phyloP scores from a whole-genome alignment of 192 early-diverging fungal species.

The Kappamyces sp. region DNA sequence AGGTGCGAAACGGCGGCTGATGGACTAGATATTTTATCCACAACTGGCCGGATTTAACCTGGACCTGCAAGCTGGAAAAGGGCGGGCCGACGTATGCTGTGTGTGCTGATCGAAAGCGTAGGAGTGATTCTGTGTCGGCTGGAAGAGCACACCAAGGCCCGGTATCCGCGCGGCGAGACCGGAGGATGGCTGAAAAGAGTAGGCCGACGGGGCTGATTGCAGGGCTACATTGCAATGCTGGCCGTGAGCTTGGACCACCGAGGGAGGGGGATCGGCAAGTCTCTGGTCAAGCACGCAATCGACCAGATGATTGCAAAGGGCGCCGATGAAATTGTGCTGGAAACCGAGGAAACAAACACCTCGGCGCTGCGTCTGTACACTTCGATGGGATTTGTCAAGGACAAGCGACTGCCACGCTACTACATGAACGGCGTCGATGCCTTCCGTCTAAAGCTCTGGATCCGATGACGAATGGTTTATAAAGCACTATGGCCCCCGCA shows the following conservation, averaged over 20 bases:
- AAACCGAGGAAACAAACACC: conserved; percentile 83
- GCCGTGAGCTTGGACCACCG: conserved; percentile 79
- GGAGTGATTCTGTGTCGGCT: conserved; percentile 89
- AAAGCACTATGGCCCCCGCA: background rate
- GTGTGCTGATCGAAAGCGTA: conserved; percentile 45
- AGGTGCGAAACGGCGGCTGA: conserved; percentile 49
- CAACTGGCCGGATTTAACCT: background rate
- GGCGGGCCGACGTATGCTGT: conserved; percentile 7
- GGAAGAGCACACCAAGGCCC: conserved; percentile 59
- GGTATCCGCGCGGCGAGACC: conserved; percentile 6
- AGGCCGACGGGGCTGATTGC: conserved; percentile 1
- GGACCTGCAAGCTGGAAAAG: background rate
- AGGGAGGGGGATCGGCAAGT: conserved; percentile 69
- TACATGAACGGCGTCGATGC: conserved; percentile 94
- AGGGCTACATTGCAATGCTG: conserved; percentile 99
- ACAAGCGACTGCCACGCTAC: conserved; percentile 86
- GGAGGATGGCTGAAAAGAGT: background rate
- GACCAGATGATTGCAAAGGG: conserved; percentile 65
- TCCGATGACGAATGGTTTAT: background rate
- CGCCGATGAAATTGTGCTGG: conserved; percentile 85
- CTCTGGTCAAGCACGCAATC: conserved; percentile 66
- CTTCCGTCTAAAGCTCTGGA: conserved; percentile 43
- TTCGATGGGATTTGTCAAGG: conserved; percentile 84
- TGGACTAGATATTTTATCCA: background rate
- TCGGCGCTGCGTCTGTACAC: conserved; percentile 84